A percentile compares a stretch with the other conserved stretches of the same genome.
These are phyloP conservation scores for Phyllosticta ampelicida DNA, from an alignment of 2,329 filamentous ascomycete genomes.

Conservation along the genomic window DNA sequence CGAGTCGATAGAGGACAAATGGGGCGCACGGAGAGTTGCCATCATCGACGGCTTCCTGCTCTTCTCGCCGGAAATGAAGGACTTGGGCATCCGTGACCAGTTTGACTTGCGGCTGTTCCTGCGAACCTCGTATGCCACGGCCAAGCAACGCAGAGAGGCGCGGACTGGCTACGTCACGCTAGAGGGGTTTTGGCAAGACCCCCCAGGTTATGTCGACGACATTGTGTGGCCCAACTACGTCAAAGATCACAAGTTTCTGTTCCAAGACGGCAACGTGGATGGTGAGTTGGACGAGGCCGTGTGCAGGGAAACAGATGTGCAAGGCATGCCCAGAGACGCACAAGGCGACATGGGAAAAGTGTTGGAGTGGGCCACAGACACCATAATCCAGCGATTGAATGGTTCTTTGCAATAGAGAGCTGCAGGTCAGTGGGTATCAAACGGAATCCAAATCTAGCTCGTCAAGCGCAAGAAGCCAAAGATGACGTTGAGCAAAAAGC, in stretches of 20 bases:
- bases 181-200: slow-evolving; percentile 90
- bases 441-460: neutral
- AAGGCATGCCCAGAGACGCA: slow-evolving; percentile 30
- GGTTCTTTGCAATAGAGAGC: neutral
- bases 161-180: slow-evolving; percentile 66
- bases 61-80: slow-evolving; percentile 49
- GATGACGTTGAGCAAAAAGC: slow-evolving; percentile 66
- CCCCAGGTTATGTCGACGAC: slow-evolving; percentile 84
- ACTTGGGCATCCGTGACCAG: slow-evolving; percentile 37
- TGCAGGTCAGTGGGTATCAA: slow-evolving; percentile 7
- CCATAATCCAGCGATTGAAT: neutral
- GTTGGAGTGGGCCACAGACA: slow-evolving; percentile 6
- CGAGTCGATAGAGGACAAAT: slow-evolving; percentile 10
- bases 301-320: slow-evolving; percentile 18
- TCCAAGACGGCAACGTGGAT: slow-evolving; percentile 57
- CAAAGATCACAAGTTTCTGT: slow-evolving; percentile 69
- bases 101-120: slow-evolving; percentile 74
- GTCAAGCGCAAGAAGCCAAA: slow-evolving; percentile 55
- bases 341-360: slow-evolving; percentile 21
- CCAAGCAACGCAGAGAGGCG: slow-evolving; percentile 55
- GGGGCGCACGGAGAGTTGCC: slow-evolving; percentile 41
- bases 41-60: slow-evolving; percentile 85
- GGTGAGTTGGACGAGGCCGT: slow-evolving; percentile 39
- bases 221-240: slow-evolving; percentile 96
- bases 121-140: slow-evolving; percentile 49